A percentile compares a stretch with the other conserved stretches of the same genome.
These are phyloP conservation scores for Pseudoneurospora amorphoporcata DNA, from an alignment of 495 filamentous ascomycete species.

Conservation along the genomic window DNA sequence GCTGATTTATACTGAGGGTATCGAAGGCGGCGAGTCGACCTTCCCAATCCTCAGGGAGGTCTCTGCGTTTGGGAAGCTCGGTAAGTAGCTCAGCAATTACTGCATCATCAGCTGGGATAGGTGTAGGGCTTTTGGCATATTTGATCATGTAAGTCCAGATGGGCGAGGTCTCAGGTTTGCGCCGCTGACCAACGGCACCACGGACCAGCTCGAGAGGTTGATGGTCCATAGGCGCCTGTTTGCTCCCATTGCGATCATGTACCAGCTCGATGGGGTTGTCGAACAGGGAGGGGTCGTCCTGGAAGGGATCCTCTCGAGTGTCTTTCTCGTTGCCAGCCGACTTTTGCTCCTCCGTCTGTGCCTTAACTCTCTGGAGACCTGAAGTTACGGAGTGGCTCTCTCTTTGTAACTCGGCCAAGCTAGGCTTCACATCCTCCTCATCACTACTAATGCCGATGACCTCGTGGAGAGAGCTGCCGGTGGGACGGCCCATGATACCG, in stretches of 20 bases:
- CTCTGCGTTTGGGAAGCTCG: not conserved
- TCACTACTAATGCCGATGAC: not conserved
- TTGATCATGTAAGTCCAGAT: not conserved
- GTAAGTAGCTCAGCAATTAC: not conserved
- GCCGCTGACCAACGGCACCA: too few species aligned
- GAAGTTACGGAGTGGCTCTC: not conserved
- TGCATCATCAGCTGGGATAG: not conserved
- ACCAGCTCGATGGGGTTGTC: not conserved
- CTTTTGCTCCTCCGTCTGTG: not conserved
- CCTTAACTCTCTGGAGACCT: not conserved
- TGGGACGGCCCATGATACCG: not conserved
- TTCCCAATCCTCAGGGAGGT: accelerated
- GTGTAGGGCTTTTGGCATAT: not conserved
- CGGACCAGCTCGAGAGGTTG: not conserved
- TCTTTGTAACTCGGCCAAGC: not conserved
- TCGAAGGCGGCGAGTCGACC: not conserved
- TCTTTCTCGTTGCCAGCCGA: not conserved
- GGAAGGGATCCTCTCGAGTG: not conserved
- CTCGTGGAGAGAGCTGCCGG: not conserved
- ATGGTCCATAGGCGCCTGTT: not conserved
- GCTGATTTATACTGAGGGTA: not conserved
- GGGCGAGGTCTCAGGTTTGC: not conserved
- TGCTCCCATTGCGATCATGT: not conserved
- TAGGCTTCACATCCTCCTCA: not conserved
- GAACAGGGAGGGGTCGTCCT: not conserved